A percentile compares a stretch with the other conserved stretches of the same genome.
These are phyloP conservation scores for Phellopilus nigrolimitatus DNA, from an alignment of 1,284 basidiomycete genomes.

Conservation along the genomic window DNA sequence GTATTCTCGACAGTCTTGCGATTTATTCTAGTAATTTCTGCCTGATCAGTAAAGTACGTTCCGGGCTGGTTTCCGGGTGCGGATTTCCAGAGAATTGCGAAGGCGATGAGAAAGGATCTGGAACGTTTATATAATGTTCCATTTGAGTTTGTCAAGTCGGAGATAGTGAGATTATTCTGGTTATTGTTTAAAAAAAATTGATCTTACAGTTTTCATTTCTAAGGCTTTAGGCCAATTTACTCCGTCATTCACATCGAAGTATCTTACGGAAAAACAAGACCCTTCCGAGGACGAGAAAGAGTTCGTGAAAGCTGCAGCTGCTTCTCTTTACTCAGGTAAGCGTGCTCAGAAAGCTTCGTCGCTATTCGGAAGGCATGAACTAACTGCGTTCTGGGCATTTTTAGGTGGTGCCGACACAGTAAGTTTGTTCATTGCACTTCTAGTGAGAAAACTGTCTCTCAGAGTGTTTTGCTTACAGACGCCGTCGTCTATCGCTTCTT, in stretches of 20 bases:
- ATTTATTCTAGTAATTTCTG: constrained; percentile 2
- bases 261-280: constrained; percentile 26
- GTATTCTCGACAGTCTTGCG: not conserved
- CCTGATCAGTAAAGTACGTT: constrained; percentile 29
- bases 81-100: constrained; percentile 30
- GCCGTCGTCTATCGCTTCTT: constrained; percentile 22
- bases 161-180: constrained; percentile 27
- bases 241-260: constrained; percentile 30
- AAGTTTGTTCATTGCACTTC: constrained; percentile 5
- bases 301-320: constrained; percentile 35
- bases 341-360: not conserved
- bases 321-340: constrained; percentile 37
- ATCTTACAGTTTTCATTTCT: not conserved
- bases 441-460: not conserved
- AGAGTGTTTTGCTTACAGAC: constrained; percentile 3
- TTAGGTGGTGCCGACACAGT: constrained; percentile 33
- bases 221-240: constrained; percentile 21
- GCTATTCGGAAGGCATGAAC: not conserved
- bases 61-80: constrained; percentile 36
- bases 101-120: constrained; percentile 29
- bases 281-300: constrained; percentile 29
- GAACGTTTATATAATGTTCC: constrained; percentile 32
- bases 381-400: not conserved
- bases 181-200: not conserved
- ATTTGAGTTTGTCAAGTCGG: constrained; percentile 30